phyloP scores from a whole-genome alignment of 2,329 filamentous ascomycete species.

The Davidsoniella australis region DNA sequence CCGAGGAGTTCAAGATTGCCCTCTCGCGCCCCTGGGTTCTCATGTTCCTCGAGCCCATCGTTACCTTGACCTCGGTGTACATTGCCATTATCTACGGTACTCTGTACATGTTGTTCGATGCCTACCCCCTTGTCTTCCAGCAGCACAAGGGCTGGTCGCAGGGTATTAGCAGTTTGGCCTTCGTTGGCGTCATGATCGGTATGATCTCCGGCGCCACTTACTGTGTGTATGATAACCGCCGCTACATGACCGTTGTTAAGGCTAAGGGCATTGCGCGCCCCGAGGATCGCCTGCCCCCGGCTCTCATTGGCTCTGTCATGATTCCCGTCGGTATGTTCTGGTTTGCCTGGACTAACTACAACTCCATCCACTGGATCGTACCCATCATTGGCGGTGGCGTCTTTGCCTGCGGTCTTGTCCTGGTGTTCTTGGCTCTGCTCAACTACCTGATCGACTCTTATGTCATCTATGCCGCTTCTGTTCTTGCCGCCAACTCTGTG shows the following conservation, averaged over 20 bases:
- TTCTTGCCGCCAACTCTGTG: conserved; percentile 55
- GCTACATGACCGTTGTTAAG: conserved; percentile 28
- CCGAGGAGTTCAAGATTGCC: conserved; percentile 34
- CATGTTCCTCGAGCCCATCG: conserved; percentile 49
- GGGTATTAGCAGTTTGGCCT: conserved; percentile 43
- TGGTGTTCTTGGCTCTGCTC: conserved; percentile 48
- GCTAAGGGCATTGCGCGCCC: conserved; percentile 42
- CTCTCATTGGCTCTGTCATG: conserved; percentile 39
- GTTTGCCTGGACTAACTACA: conserved; percentile 47
- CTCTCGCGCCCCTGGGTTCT: conserved; percentile 48
- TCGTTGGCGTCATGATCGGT: conserved; percentile 47
- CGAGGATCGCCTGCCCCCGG: conserved; percentile 43
- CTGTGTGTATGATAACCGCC: conserved; percentile 34
- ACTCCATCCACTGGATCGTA: conserved; percentile 40
- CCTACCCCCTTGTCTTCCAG: conserved; percentile 46
- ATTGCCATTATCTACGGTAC: conserved; percentile 42
- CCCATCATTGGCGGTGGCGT: conserved; percentile 25
- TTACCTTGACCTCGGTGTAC: conserved; percentile 45
- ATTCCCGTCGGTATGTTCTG: conserved; percentile 46
- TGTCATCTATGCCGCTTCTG: conserved; percentile 61
- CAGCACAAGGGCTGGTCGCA: conserved; percentile 36
- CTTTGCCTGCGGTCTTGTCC: conserved; percentile 39
- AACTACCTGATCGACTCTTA: conserved; percentile 56
- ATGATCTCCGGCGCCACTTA: conserved; percentile 40
- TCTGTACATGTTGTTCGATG: conserved; percentile 36